Conservation (phyloP, 805 yeast genomes). For the Hemisphaericaspora nanyangensis region DNA sequence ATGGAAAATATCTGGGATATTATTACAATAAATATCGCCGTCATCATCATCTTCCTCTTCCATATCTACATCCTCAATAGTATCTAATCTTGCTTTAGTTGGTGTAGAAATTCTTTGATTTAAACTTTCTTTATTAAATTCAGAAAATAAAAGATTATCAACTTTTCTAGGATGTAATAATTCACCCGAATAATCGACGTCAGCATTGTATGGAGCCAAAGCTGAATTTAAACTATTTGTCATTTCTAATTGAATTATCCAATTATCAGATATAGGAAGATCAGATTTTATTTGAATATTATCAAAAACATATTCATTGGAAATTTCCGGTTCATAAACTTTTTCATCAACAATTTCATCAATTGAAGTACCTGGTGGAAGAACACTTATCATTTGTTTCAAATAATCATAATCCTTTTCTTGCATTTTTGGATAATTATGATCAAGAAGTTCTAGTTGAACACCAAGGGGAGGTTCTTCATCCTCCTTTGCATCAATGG, state of each 20-base stretch:
- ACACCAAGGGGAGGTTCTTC: not conserved
- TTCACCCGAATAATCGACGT: slow-evolving; percentile 11
- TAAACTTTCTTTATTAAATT: slow-evolving; percentile 26
- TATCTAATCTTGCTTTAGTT: slow-evolving; percentile 6
- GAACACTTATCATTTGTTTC: slow-evolving; percentile 27
- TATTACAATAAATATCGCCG: slow-evolving; percentile 9
- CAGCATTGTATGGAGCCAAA: slow-evolving; percentile 28
- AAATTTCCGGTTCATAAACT: slow-evolving; percentile 66
- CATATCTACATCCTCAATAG: slow-evolving; percentile 3
- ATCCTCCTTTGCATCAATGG: slow-evolving; percentile 22
- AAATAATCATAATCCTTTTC: slow-evolving; percentile 19
- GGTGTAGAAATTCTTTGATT: slow-evolving; percentile 10
- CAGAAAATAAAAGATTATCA: slow-evolving; percentile 48
- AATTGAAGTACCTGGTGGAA: slow-evolving; percentile 28
- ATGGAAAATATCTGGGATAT: slow-evolving; percentile 14
- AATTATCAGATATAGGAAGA: slow-evolving; percentile 51
- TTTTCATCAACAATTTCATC: slow-evolving; percentile 52
- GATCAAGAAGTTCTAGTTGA: slow-evolving; percentile 5
- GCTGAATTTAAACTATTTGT: slow-evolving; percentile 42
- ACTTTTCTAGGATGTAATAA: slow-evolving; percentile 33
- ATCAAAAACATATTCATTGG: slow-evolving; percentile 31
- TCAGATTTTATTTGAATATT: slow-evolving; percentile 39
- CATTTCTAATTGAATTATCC: slow-evolving; percentile 63
- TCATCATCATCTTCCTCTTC: slow-evolving; percentile 6
- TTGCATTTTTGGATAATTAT: slow-evolving; percentile 10